Evolutionary conservation across 2,329 filamentous ascomycete species (phyloP).

Genomic region (Fusarium musae): DNA sequence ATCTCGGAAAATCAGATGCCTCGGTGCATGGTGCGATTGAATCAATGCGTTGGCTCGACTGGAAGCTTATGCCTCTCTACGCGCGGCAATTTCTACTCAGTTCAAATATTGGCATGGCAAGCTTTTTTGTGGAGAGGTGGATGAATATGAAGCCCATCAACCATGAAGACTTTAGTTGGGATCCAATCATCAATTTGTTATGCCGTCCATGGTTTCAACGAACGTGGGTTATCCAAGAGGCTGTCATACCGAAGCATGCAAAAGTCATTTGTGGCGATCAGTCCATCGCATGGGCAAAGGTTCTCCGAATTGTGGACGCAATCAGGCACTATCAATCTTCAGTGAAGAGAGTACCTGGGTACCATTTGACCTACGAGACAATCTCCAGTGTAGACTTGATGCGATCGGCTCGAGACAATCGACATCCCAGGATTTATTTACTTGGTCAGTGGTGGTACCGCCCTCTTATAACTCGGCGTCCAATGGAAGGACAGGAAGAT

Average conservation of each 20-base stretch:
- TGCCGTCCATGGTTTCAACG: not conserved
- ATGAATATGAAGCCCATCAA: fast-evolving
- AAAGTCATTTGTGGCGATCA: not conserved
- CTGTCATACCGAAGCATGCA: not conserved
- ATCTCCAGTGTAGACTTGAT: not conserved
- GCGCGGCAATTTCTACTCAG: fast-evolving
- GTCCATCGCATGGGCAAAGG: fast-evolving
- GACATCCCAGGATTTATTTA: not conserved
- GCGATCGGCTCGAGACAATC: fast-evolving
- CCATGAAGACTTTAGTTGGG: fast-evolving
- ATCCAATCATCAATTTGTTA: fast-evolving
- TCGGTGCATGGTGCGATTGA: fast-evolving
- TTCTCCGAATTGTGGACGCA: fast-evolving
- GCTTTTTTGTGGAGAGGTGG: fast-evolving
- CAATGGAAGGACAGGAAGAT: fast-evolving
- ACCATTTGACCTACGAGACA: fast-evolving
- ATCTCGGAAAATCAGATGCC: not conserved
- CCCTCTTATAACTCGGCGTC: fast-evolving
- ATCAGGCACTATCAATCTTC: not conserved
- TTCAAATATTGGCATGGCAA: not conserved
- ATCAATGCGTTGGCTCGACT: not conserved
- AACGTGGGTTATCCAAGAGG: not conserved
- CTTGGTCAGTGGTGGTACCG: fast-evolving
- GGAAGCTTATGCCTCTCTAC: not conserved
- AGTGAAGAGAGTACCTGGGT: fast-evolving